These are phyloP conservation scores for Sordaria brevicollis DNA, from an alignment of 495 filamentous ascomycete species.

Conservation along the genomic window DNA sequence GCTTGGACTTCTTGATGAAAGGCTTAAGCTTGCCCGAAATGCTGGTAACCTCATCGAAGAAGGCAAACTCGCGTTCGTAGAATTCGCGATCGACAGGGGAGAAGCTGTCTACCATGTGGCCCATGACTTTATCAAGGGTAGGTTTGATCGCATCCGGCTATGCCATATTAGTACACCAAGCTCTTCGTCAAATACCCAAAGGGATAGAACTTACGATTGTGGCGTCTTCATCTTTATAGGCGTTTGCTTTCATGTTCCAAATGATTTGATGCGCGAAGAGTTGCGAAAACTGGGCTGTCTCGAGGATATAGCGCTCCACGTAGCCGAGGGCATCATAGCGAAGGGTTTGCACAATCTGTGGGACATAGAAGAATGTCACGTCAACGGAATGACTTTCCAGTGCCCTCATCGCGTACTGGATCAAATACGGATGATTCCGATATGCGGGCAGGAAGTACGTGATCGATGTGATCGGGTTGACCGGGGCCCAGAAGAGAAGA, in stretches of 20 bases:
- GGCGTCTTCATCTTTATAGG: constrained; percentile 93
- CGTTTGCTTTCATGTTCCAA: constrained; percentile 99
- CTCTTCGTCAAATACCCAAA: neutral
- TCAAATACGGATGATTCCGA: constrained; percentile 84
- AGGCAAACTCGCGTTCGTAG: constrained; percentile 90
- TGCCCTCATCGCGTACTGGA: constrained; percentile 96
- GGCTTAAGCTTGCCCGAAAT: constrained; percentile 94
- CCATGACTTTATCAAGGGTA: constrained; percentile 82
- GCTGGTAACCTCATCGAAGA: constrained; percentile 93
- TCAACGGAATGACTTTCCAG: constrained; percentile 89
- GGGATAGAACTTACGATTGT: constrained; percentile 54
- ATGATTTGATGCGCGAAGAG: constrained; percentile 98
- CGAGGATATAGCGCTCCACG: constrained; percentile 90
- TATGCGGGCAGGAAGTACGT: constrained; percentile 90
- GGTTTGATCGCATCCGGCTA: constrained; percentile 90
- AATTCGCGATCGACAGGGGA: constrained; percentile 66
- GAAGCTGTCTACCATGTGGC: constrained; percentile 73
- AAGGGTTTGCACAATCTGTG: constrained; percentile 94
- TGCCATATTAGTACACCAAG: constrained; percentile 23
- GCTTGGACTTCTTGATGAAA: constrained; percentile 83
- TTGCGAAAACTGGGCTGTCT: constrained; percentile 92
- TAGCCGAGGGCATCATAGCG: constrained; percentile 91
- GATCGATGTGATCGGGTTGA: constrained; percentile 84
- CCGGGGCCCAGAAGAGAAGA: constrained; percentile 86
- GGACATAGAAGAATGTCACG: constrained; percentile 97